Percentiles rank a stretch among this genome's conserved stretches.
Conservation (phyloP, 148 eudicot species). For the Polygonum maritimum region DNA sequence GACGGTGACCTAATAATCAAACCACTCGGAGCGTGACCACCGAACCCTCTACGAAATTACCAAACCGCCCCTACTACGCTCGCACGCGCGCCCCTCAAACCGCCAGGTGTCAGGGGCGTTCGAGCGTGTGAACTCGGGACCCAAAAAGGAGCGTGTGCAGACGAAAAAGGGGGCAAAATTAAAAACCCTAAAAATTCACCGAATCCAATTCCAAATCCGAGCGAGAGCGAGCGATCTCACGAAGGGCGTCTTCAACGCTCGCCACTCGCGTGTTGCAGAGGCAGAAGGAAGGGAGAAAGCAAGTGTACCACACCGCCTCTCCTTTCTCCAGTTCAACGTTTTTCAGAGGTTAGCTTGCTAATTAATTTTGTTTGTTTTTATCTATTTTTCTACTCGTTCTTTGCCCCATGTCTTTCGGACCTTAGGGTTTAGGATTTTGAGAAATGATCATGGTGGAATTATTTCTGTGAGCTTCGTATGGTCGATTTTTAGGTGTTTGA, state of each 20-base stretch:
- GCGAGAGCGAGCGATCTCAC: not conserved
- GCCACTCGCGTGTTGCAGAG: slow-evolving; percentile 58
- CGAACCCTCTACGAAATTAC: not conserved
- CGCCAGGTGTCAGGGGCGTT: not conserved
- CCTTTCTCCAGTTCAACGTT: not conserved
- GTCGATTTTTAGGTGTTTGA: not conserved
- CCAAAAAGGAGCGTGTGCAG: slow-evolving; percentile 19
- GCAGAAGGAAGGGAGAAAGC: not conserved
- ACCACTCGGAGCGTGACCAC: slow-evolving; percentile 5
- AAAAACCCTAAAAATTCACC: slow-evolving; percentile 23
- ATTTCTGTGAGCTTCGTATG: not conserved
- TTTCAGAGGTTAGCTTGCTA: not conserved
- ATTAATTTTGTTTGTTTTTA: not conserved
- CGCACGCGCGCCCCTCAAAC: slow-evolving; percentile 10
- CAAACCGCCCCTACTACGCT: not conserved
- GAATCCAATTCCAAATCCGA: slow-evolving; percentile 11
- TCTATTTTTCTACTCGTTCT: not conserved
- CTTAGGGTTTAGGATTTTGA: slow-evolving; percentile 3
- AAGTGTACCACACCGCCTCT: slow-evolving; percentile 4
- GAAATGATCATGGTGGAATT: not conserved
- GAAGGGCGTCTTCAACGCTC: slow-evolving; percentile 3
- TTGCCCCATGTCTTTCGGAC: not conserved
- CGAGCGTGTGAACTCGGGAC: slow-evolving; percentile 15
- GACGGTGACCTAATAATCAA: slow-evolving; percentile 7
- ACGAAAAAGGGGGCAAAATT: not conserved